These are phyloP conservation scores for Artemisia argyi DNA, from an alignment of 129 eudicot species.

Conservation along the genomic window DNA sequence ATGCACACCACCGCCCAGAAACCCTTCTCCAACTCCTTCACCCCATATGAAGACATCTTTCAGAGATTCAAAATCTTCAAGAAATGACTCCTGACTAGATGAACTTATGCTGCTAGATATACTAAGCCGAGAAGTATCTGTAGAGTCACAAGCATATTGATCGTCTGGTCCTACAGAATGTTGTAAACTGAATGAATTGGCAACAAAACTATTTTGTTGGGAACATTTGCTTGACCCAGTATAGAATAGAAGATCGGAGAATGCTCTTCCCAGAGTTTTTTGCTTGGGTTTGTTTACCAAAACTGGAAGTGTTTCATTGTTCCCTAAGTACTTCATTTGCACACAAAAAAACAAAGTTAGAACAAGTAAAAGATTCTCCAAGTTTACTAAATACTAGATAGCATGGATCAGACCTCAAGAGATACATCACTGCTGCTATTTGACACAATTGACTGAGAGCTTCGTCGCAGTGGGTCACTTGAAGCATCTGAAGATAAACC, in stretches of 20 bases:
- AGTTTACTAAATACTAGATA: neutral
- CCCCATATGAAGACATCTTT: constrained; percentile 74
- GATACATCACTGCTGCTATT: constrained; percentile 34
- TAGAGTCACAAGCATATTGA: neutral
- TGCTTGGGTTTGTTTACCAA: neutral
- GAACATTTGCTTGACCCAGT: neutral
- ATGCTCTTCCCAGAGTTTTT: neutral
- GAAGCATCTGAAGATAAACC: constrained; percentile 42
- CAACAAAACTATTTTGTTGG: neutral
- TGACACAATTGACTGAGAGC: neutral
- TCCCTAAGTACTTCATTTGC: neutral
- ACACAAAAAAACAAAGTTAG: neutral
- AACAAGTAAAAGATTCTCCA: neutral
- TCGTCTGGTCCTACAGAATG: neutral
- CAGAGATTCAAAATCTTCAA: constrained; percentile 41
- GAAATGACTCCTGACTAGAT: constrained; percentile 45
- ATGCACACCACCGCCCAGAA: constrained; percentile 50
- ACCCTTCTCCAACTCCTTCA: constrained; percentile 54
- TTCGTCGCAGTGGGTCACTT: constrained; percentile 35
- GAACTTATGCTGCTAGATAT: neutral
- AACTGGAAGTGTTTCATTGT: neutral
- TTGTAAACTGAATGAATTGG: no score
- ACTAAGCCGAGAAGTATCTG: constrained; percentile 33
- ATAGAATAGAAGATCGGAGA: neutral
- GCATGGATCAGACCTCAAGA: constrained; percentile 35